Evolutionary conservation across 1,284 basidiomycete genomes (phyloP), one percentile per base, ranked within the genome.

Genomic region (Veloporphyrellus conicus): DNA sequence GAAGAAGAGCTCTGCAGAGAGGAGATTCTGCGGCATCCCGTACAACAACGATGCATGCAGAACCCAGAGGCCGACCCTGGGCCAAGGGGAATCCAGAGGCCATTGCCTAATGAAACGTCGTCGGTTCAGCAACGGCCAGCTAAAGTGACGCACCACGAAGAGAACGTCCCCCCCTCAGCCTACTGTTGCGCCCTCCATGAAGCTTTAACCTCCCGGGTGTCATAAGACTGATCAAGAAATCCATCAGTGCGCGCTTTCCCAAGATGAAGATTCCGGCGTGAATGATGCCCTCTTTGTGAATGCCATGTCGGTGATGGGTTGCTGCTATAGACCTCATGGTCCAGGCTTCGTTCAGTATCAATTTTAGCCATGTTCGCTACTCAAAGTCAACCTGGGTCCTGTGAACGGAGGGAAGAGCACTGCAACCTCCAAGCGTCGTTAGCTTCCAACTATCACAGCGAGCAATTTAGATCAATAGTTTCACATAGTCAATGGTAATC

Each of bases 1-100:
- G 78, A 79, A 50, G 66, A 68, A 16, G 74, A 79, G 45, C 61
- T n/a, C n/a, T n/a, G 78, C 37, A 77, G 66, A 40, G 59, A 65
- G 33, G 68, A 71, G 49, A 64, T 73, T 6, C 56, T 41, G 10
- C 53, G 49, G 12, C 61, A 60, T 16, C 42, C 62, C 14, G 50
- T 50, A 1, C 64, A 62, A 27, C 56, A 47, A 10, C 60, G 58
- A 28, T 18, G 42, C 5, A 15, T 39, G 6, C 61, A 52, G 42
- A 55, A 38, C 42, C 45, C 43, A 19, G 59, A 63, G n/a, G 28
- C 42, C 32, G 57, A 64, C 34, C 38, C 45, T 37, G 49, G 18
- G n/a, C 32, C 2, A 66, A 57, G 45, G 22, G 43, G 1, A 49
- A 49, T 43, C 53, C 47, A 48, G 9, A 57, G 45, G 25, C 23